phyloP scores from a whole-genome alignment of 352 stramenopile species.

The Phytophthora chlamydospora region DNA sequence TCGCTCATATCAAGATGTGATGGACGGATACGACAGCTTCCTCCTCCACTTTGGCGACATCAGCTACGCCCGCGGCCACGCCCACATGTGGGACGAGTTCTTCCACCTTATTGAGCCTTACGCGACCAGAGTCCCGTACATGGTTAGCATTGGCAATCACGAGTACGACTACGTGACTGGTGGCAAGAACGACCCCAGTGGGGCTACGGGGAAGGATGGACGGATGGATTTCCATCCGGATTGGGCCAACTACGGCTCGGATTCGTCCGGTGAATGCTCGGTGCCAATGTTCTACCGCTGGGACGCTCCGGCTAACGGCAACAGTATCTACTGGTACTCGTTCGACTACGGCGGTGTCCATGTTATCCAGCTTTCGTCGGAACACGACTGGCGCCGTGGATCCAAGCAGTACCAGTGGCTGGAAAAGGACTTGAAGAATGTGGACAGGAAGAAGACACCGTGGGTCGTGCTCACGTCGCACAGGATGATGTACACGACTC shows the following conservation, averaged over 20 bases:
- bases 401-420: constrained; percentile 92
- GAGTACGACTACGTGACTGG: constrained; percentile 78
- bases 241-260: constrained; percentile 75
- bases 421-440: constrained; percentile 75
- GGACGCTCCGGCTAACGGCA: constrained; percentile 64
- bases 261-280: constrained; percentile 77
- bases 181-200: constrained; percentile 65
- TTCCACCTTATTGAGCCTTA: constrained; percentile 76
- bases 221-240: constrained; percentile 71
- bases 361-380: constrained; percentile 91
- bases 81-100: constrained; percentile 75
- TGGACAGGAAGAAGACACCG: constrained; percentile 88
- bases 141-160: constrained; percentile 82
- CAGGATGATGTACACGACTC: constrained; percentile 91
- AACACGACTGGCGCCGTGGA: constrained; percentile 89
- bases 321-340: constrained; percentile 90
- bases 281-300: constrained; percentile 83
- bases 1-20: constrained; percentile 65
- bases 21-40: constrained; percentile 73
- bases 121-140: constrained; percentile 76
- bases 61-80: constrained; percentile 70
- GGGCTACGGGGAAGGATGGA: constrained; percentile 47
- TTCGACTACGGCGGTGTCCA: constrained; percentile 91
- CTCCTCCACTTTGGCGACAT: constrained; percentile 82
- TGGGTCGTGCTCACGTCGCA: constrained; percentile 94